A percentile compares a stretch with the other conserved stretches of the same genome.
Evolutionary conservation across 495 filamentous ascomycete species (phyloP).

Genomic region (Achaetomiella virescens): DNA sequence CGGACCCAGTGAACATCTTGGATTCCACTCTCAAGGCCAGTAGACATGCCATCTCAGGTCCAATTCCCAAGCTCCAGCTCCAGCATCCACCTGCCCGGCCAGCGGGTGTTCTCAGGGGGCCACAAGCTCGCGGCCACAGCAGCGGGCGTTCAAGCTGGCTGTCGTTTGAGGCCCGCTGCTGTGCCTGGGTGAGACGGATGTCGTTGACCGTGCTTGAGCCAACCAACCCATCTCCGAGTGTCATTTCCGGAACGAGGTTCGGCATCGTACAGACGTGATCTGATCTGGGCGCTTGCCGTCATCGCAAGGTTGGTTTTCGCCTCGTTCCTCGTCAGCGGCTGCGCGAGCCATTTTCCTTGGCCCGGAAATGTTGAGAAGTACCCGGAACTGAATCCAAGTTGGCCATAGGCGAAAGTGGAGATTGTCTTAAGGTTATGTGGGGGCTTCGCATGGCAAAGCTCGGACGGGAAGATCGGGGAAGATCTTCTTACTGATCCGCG

Average conservation of each 20-base stretch:
- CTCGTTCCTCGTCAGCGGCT: too few species aligned
- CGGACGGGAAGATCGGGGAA: background rate
- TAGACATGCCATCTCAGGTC: background rate
- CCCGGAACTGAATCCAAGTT: too few species aligned
- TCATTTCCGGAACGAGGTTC: background rate
- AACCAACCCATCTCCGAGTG: background rate
- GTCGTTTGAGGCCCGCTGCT: background rate
- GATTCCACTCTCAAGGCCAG: background rate
- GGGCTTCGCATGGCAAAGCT: background rate
- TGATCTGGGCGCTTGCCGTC: background rate
- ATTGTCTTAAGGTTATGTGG: constrained; percentile 8
- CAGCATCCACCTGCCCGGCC: background rate
- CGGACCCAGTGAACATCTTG: too few species aligned
- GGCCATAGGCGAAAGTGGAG: background rate
- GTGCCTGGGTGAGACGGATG: background rate
- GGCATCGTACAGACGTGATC: background rate
- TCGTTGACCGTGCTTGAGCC: background rate
- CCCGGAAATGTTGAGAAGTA: too few species aligned
- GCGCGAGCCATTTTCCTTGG: too few species aligned
- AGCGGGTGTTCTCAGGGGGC: background rate
- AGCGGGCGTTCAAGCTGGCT: background rate
- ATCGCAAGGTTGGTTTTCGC: background rate
- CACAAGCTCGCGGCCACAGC: background rate
- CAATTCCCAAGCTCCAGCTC: too few species aligned
- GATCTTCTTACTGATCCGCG: too few species aligned